Evolutionary conservation across 805 yeast genomes (phyloP).

Genomic region (Wickerhamiella australiensis): DNA sequence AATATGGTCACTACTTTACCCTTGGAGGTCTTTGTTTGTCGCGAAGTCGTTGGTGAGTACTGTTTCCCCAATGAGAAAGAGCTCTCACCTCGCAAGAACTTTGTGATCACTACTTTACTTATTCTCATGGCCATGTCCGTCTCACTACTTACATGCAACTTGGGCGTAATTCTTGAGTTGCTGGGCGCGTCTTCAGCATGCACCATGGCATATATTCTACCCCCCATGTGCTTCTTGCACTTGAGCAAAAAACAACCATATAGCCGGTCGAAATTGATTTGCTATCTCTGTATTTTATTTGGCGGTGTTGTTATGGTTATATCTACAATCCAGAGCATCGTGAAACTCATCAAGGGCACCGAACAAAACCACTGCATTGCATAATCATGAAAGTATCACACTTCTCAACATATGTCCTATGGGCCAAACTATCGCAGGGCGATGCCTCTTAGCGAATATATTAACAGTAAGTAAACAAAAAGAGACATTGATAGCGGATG

Average conservation of each 20-base stretch:
- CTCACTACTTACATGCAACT: constrained; percentile 68
- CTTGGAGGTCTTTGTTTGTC: constrained; percentile 74
- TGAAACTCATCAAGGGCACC: constrained; percentile 33
- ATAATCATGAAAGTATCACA: constrained; percentile 4
- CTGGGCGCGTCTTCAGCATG: constrained; percentile 93
- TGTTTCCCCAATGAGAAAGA: constrained; percentile 27
- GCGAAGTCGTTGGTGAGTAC: constrained; percentile 72
- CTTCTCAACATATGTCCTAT: constrained; percentile 6
- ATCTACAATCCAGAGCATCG: constrained; percentile 64
- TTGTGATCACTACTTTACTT: constrained; percentile 50
- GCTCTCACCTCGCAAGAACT: constrained; percentile 35
- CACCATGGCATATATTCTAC: constrained; percentile 80
- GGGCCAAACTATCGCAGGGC: constrained; percentile 10
- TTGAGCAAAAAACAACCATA: constrained; percentile 39
- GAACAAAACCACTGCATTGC: constrained; percentile 15
- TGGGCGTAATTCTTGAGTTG: constrained; percentile 79
- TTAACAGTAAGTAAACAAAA: constrained; percentile 25
- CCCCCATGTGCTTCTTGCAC: constrained; percentile 70
- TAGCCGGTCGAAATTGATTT: constrained; percentile 39
- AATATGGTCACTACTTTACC: constrained; percentile 92
- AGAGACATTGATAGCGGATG: constrained; percentile 9
- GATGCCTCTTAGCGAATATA: constrained; percentile 18
- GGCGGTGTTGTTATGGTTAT: constrained; percentile 69
- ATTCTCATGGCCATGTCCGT: constrained; percentile 62
- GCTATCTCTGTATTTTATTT: constrained; percentile 50